Evolutionary conservation across 2,329 filamentous ascomycete species (phyloP).

Genomic region (Stagonosporopsis tanaceti): DNA sequence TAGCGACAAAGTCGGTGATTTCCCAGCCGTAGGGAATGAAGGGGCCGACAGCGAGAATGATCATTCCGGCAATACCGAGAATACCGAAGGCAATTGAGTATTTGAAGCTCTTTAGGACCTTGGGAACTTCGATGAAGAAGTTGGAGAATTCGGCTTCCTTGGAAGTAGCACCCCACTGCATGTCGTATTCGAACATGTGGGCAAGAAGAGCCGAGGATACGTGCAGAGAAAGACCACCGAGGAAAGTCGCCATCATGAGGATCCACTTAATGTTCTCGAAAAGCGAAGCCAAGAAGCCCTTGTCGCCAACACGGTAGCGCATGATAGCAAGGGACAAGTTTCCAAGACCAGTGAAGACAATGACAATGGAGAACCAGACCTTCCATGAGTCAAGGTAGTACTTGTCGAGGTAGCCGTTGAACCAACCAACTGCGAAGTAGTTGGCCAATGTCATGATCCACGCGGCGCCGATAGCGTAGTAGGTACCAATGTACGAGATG

Average conservation of each 20-base stretch:
- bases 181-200: slow-evolving; percentile 86
- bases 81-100: slow-evolving; percentile 72
- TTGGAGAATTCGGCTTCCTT: slow-evolving; percentile 84
- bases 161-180: slow-evolving; percentile 82
- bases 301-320: slow-evolving; percentile 66
- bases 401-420: slow-evolving; percentile 76
- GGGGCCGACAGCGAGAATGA: slow-evolving; percentile 68
- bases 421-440: slow-evolving; percentile 75
- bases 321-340: slow-evolving; percentile 67
- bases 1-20: slow-evolving; percentile 66
- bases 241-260: slow-evolving; percentile 75
- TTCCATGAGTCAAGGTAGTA: slow-evolving; percentile 78
- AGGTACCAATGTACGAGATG: slow-evolving; percentile 72
- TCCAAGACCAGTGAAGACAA: slow-evolving; percentile 69
- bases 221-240: slow-evolving; percentile 80
- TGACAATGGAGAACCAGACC: slow-evolving; percentile 60
- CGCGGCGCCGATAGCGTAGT: slow-evolving; percentile 72
- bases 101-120: slow-evolving; percentile 80
- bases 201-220: slow-evolving; percentile 78
- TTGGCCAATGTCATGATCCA: slow-evolving; percentile 71
- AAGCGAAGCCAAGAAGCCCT: slow-evolving; percentile 59
- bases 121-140: slow-evolving; percentile 84
- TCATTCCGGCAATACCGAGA: slow-evolving; percentile 66
- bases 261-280: slow-evolving; percentile 69
- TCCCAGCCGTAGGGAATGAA: slow-evolving; percentile 69